These are phyloP conservation scores for Leishmania aethiopica DNA, from an alignment of 208 protist species.

Conservation along the genomic window DNA sequence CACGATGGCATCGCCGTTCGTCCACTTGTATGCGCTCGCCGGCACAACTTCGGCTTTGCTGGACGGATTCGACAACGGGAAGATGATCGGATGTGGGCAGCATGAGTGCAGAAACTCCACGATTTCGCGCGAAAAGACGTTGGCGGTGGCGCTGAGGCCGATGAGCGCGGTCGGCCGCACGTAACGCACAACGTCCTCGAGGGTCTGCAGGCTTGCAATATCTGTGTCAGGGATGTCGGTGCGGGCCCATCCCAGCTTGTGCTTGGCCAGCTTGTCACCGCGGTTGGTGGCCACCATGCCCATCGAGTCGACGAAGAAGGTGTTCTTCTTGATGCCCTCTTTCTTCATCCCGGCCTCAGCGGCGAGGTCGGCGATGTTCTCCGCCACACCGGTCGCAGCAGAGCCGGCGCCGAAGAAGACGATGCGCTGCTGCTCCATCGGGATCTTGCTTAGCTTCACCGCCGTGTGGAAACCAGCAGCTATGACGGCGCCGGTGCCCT, in stretches of 20 bases:
- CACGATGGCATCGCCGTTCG: conserved; percentile 94
- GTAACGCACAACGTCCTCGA: conserved; percentile 70
- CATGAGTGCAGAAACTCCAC: conserved; percentile 77
- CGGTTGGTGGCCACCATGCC: conserved; percentile 89
- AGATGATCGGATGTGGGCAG: conserved; percentile 94
- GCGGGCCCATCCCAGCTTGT: conserved; percentile 91
- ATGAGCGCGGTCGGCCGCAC: conserved; percentile 96
- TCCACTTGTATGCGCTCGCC: conserved; percentile 93
- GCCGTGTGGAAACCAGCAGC: conserved; percentile 91
- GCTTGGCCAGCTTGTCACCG: conserved; percentile 76
- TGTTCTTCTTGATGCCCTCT: conserved; percentile 76
- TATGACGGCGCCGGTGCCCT: conserved; percentile 97
- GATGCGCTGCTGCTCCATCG: conserved; percentile 66
- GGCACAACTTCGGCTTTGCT: conserved; percentile 90
- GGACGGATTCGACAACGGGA: conserved; percentile 95
- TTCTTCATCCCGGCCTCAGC: conserved; percentile 42
- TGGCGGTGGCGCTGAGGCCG: conserved; percentile 91
- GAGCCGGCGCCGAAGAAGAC: conserved; percentile 94
- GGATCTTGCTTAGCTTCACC: conserved; percentile 54
- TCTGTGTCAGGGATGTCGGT: conserved; percentile 73
- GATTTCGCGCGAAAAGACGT: conserved; percentile 94
- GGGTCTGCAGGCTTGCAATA: conserved; percentile 54
- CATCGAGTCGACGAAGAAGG: conserved; percentile 94
- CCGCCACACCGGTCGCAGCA: conserved; percentile 94
- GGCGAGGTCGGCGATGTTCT: conserved; percentile 89